Evolutionary conservation across 768 basidiomycete genomes (phyloP).

Genomic region (Bullera alba): DNA sequence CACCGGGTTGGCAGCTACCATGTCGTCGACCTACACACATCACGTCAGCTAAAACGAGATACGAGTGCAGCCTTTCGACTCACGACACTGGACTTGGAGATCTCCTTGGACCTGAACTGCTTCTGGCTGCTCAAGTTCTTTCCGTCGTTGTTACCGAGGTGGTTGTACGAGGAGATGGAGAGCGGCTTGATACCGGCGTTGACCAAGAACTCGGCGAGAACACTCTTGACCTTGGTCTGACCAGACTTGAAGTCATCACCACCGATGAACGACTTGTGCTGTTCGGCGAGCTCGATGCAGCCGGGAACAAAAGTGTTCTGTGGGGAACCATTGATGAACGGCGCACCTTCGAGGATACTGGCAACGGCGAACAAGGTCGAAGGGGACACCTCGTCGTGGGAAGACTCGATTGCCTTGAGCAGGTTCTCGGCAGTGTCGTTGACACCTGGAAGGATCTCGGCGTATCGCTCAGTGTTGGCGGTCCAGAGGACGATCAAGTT

Average conservation of each 20-base stretch:
- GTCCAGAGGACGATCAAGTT: slow-evolving; percentile 96
- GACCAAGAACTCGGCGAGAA: slow-evolving; percentile 95
- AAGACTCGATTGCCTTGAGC: slow-evolving; percentile 68
- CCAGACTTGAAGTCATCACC: slow-evolving; percentile 98
- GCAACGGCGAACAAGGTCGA: slow-evolving; percentile 94
- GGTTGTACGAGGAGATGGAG: slow-evolving; percentile 96
- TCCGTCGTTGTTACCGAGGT: slow-evolving; percentile 97
- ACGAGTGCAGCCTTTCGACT: background rate
- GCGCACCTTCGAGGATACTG: slow-evolving; percentile 85
- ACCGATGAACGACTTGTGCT: slow-evolving; percentile 82
- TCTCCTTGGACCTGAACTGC: slow-evolving; percentile 98
- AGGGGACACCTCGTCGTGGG: slow-evolving; percentile 91
- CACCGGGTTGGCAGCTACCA: slow-evolving; percentile 84
- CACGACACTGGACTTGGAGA: slow-evolving; percentile 91
- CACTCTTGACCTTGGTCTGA: slow-evolving; percentile 84
- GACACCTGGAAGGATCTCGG: slow-evolving; percentile 84
- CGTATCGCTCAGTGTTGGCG: slow-evolving; percentile 94
- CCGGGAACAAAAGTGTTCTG: slow-evolving; percentile 99
- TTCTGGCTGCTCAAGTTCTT: slow-evolving; percentile 79
- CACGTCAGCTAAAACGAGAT: background rate
- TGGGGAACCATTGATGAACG: slow-evolving; percentile 95
- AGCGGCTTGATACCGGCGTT: slow-evolving; percentile 97
- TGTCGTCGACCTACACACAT: slow-evolving; percentile 63
- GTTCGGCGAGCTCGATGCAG: slow-evolving; percentile 84
- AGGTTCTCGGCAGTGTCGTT: slow-evolving; percentile 90